Evolutionary conservation across 2,329 filamentous ascomycete genomes (phyloP), one percentile per base, ranked within the genome.

Genomic region (Colletotrichum lindemuthianum): DNA sequence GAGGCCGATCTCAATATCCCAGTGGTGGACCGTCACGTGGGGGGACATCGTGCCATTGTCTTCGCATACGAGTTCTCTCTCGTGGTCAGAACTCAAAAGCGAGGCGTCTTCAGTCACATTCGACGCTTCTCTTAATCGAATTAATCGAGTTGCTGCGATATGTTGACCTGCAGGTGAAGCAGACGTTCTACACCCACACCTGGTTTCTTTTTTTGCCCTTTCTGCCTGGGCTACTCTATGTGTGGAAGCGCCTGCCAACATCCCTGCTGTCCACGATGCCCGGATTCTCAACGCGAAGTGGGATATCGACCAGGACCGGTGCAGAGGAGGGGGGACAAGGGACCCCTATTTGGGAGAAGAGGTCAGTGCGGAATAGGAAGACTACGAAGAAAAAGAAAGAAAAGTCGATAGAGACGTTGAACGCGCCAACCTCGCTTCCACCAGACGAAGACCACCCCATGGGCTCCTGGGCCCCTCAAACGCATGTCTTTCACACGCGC

Each of bases 1-100:
- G 15, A 41, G 45, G 59, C 40, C 41, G 58, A 63, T 65, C 61
- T 61, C 61, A 60, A 61, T 56, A 41, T 56, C 48, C 39, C 24
- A 56, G 51, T 24, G 39, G 40, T 54, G 57, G 50, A 50, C 57
- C 24, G 55, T 56, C 49, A 51, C 57, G 63, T 65, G 58, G 58
- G 37, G 52, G 34, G n/a, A n/a, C 41, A 32, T 41, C 41, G 63
- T 44, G 40, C 52, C 47, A 48, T 47, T 40, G 47, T n/a, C 36
- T 43, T 41, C 49, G 63, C 52, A 61, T 44, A 24, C 37, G 44
- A 39, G 10, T 39, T 45, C 15, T 45, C 40, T n/a, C 32, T 24
- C 41, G 41, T 32, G 40, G 52, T 55, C 52, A 24, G 24, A 24
- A 24, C 24, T 45, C 13, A 45, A 45, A n/a, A 10, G 43, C 43